Percentiles rank a stretch among this genome's conserved stretches.
Evolutionary conservation across 495 filamentous ascomycete species (phyloP).

Genomic region (Penicillium tannophilum): DNA sequence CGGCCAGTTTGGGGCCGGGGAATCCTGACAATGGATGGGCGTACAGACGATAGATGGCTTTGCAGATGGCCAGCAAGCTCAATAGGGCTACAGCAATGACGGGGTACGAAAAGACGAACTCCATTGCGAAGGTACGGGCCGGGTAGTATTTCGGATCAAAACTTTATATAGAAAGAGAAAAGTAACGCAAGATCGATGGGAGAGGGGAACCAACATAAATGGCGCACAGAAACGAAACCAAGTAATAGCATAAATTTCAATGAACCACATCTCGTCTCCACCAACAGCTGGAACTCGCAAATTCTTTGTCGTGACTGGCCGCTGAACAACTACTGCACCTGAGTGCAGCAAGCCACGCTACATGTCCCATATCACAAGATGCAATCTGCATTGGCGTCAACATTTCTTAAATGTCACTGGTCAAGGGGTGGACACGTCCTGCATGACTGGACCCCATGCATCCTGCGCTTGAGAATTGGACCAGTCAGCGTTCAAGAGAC

Average conservation of each 20-base stretch:
- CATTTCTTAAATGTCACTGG: not conserved
- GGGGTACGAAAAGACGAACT: conserved; percentile 3
- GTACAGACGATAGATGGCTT: conserved; percentile 37
- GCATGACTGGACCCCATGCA: not conserved
- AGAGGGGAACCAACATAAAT: not conserved
- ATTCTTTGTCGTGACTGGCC: not conserved
- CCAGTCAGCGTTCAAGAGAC: not conserved
- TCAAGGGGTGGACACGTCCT: conserved; percentile 1
- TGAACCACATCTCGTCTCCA: not conserved
- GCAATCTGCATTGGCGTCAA: not conserved
- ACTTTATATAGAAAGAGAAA: not conserved
- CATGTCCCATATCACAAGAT: not conserved
- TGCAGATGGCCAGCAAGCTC: conserved; percentile 5
- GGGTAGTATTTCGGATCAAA: not conserved
- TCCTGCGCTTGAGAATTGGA: not conserved
- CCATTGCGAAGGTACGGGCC: conserved; percentile 12
- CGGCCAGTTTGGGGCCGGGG: conserved; percentile 53
- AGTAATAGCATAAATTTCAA: not conserved
- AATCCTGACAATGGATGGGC: conserved; percentile 43
- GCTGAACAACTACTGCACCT: not conserved
- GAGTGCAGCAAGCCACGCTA: not conserved
- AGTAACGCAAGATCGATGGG: not conserved
- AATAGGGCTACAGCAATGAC: conserved; percentile 7
- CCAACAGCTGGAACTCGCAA: not conserved
- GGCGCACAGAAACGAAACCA: not conserved